phyloP scores from a whole-genome alignment of 2,329 filamentous ascomycete genomes.

The Aaosphaeria arxii region DNA sequence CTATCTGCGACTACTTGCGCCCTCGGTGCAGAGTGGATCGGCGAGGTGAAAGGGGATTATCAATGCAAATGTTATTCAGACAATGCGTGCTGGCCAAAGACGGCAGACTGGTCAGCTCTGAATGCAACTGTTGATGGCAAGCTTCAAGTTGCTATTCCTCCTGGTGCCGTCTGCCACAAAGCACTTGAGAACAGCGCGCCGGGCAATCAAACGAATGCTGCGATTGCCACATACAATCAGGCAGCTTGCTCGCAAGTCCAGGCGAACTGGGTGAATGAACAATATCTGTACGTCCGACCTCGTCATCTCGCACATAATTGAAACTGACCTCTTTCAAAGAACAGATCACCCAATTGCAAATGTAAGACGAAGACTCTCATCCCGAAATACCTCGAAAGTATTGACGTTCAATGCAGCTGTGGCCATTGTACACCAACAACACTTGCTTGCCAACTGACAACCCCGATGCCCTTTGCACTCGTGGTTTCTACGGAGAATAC shows the following conservation, averaged over 20 bases:
- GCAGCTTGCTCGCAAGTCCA: conserved; percentile 23
- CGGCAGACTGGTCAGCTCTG: conserved; percentile 21
- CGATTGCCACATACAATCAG: conserved; percentile 17
- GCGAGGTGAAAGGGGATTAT: conserved; percentile 25
- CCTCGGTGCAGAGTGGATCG: conserved; percentile 21
- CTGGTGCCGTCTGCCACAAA: conserved; percentile 28
- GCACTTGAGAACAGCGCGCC: conserved; percentile 8
- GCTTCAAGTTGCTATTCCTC: conserved; percentile 26
- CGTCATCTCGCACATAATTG: not conserved
- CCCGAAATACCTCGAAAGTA: too few species aligned
- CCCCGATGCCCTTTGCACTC: conserved; percentile 23
- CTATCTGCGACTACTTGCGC: conserved; percentile 16
- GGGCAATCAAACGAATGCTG: conserved; percentile 5
- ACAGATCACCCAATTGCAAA: conserved; percentile 30
- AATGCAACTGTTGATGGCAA: conserved; percentile 28
- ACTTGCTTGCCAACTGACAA: conserved; percentile 27
- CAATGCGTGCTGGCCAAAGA: conserved; percentile 30
- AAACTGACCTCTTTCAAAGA: conserved; percentile 8
- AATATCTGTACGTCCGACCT: conserved; percentile 24
- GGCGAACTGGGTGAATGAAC: conserved; percentile 25
- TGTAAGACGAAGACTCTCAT: too few species aligned
- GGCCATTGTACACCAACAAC: conserved; percentile 33
- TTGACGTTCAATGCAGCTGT: conserved; percentile 9
- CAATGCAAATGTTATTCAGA: conserved; percentile 36
- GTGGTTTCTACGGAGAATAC: conserved; percentile 31